Percentiles rank a stretch among this genome's conserved stretches.
Evolutionary conservation across 164 flowering plant genomes (phyloP).

Genomic region (Nymphaea colorata): DNA sequence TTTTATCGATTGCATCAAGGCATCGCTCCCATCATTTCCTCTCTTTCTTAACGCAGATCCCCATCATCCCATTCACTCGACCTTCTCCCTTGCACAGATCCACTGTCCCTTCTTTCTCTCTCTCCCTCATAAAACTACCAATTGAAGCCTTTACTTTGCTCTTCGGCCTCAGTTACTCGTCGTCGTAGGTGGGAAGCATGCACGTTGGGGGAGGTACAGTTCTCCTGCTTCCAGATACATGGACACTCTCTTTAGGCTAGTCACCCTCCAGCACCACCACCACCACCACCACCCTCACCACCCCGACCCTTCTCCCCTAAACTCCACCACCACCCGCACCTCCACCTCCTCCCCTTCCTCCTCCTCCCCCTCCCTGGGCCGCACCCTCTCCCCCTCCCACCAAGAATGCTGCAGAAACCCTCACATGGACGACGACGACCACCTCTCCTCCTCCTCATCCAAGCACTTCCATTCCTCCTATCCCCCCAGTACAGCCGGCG

Average conservation of each 20-base stretch:
- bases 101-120: too few relatives aligned
- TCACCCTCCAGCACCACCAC: slow-evolving; percentile 48
- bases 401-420: slow-evolving; percentile 89
- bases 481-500: slow-evolving; percentile 8
- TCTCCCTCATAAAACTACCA: too few relatives aligned
- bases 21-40: not conserved
- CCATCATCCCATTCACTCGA: too few relatives aligned
- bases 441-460: slow-evolving; percentile 73
- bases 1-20: not conserved
- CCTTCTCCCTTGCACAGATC: too few relatives aligned
- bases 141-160: too few relatives aligned
- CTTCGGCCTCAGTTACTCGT: too few relatives aligned
- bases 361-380: slow-evolving; percentile 2
- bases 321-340: slow-evolving; percentile 8
- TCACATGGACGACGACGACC: slow-evolving; percentile 95
- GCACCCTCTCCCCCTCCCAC: slow-evolving; percentile 5
- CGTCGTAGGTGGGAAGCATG: slow-evolving; percentile 2
- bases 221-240: slow-evolving; percentile 32
- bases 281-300: slow-evolving; percentile 20
- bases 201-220: slow-evolving; percentile 8
- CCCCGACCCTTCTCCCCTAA: not conserved
- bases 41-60: not conserved
- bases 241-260: slow-evolving; percentile 94
- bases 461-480: slow-evolving; percentile 12
- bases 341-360: slow-evolving; percentile 31